These are phyloP conservation scores for Evansstolkia leycettana DNA, from an alignment of 495 filamentous ascomycete genomes.

Conservation along the genomic window DNA sequence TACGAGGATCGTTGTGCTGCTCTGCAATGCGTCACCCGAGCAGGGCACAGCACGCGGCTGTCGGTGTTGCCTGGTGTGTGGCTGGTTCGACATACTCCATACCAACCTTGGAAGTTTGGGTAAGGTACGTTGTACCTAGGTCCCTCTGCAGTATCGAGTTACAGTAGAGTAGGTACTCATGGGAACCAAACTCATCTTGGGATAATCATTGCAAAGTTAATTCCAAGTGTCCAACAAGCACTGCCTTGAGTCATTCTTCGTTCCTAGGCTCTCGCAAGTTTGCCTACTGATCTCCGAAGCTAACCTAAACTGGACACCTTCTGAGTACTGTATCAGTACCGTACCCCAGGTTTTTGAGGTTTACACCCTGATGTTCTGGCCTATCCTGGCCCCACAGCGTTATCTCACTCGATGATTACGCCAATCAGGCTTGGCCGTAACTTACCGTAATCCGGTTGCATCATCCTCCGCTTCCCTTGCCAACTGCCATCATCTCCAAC, in stretches of 20 bases:
- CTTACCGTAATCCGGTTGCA: slow-evolving; percentile 22
- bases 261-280: too few relatives aligned
- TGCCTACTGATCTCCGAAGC: too few relatives aligned
- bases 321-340: background rate
- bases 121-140: too few relatives aligned
- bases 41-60: background rate
- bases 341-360: slow-evolving; percentile 1
- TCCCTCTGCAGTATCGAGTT: too few relatives aligned
- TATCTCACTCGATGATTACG: slow-evolving; percentile 20
- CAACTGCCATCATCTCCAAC: slow-evolving; percentile 29
- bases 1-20: background rate
- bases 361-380: background rate
- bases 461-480: slow-evolving; percentile 21
- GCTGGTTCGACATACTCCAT: too few relatives aligned
- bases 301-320: background rate
- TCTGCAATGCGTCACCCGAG: background rate
- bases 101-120: too few relatives aligned
- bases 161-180: too few relatives aligned
- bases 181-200: too few relatives aligned
- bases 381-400: slow-evolving; percentile 3
- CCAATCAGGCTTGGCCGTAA: slow-evolving; percentile 18
- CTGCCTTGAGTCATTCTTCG: too few relatives aligned
- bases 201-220: too few relatives aligned
- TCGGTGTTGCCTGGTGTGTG: too few relatives aligned
- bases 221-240: too few relatives aligned